Evolutionary conservation across 176 grass and related monocot genomes (phyloP).

Genomic region (Dendrocalamus sinicus): DNA sequence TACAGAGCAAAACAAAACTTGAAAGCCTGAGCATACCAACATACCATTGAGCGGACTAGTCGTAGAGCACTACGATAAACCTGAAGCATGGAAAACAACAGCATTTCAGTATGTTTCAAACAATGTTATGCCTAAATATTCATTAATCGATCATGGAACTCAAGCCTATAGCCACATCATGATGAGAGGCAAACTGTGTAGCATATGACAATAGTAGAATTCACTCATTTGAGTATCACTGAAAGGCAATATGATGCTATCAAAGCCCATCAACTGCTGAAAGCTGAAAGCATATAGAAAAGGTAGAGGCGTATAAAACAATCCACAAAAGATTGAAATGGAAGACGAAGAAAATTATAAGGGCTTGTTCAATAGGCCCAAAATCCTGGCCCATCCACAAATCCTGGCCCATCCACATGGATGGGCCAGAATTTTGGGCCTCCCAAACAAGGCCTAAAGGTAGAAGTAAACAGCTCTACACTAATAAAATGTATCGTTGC

Average conservation of each 20-base stretch:
- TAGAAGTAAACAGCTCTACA: neutral
- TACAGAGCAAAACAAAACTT: constrained; percentile 22
- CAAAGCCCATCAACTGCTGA: neutral
- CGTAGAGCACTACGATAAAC: constrained; percentile 81
- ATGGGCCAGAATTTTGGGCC: too few species aligned
- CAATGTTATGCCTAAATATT: constrained; percentile 9
- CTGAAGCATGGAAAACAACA: constrained; percentile 52
- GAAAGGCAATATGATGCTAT: neutral
- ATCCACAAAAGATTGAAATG: neutral
- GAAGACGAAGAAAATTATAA: neutral
- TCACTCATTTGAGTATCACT: neutral
- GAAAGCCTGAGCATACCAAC: constrained; percentile 19
- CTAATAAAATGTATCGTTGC: neutral
- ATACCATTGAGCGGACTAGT: constrained; percentile 83
- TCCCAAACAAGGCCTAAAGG: neutral
- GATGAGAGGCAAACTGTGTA: neutral
- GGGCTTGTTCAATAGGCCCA: too few species aligned
- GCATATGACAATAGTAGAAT: neutral
- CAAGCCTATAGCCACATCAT: neutral
- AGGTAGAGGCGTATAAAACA: neutral
- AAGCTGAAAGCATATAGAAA: constrained; percentile 1
- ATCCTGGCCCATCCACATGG: too few species aligned
- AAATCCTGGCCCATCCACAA: too few species aligned
- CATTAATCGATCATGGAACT: neutral
- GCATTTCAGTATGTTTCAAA: neutral